Evolutionary conservation across 257 asterid genomes (phyloP), one percentile per base, ranked within the genome.

Genomic region (Anisodus tanguticus): DNA sequence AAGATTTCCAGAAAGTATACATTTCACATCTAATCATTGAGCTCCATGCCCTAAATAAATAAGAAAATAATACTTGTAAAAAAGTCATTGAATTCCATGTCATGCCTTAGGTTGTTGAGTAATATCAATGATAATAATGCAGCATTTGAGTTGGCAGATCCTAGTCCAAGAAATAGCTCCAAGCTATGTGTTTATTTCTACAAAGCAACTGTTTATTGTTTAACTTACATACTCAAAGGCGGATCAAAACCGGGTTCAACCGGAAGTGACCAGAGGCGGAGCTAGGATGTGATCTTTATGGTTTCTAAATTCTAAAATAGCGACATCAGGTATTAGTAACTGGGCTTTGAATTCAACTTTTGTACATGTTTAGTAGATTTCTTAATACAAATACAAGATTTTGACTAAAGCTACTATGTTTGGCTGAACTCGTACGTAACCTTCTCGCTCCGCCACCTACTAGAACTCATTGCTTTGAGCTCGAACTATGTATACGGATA

Each of bases 21-120:
- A 87, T 91, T 9, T 91, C 94, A 4, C 88, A 90, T 84, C 15
- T 91, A 81, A 86, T 90, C 31, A 85, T 91, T 11, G 90, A 90
- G 85, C 85, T 49, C 80, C 80, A 19, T 72, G 41, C 80, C 11
- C 60, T 72, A 47, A n/a, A n/a, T 68, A 71, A 43, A 43, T 70
- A n/a, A 71, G 43, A 71, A 71, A 43, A 43, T 70, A n/a, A 71
- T 71, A 71, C 15, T 71, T 43, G 4, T 43, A 19, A 19, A 19
- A 10, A 9, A 5, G 35, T 72, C 16, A 47, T 47, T 72, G 41
- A 47, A n/a, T n/a, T 72, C 71, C 90, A 86, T 57, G 69, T 82
- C 54, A 89, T 90, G 9, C 96, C 94, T 9, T 89, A 85, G 83
- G 88, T 93, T 9, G 79, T n/a, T 71, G 54, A 41, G 85, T 93